These are phyloP conservation scores for Backusella mclennaniae DNA, from an alignment of 192 early-diverging fungal species.

Conservation along the genomic window DNA sequence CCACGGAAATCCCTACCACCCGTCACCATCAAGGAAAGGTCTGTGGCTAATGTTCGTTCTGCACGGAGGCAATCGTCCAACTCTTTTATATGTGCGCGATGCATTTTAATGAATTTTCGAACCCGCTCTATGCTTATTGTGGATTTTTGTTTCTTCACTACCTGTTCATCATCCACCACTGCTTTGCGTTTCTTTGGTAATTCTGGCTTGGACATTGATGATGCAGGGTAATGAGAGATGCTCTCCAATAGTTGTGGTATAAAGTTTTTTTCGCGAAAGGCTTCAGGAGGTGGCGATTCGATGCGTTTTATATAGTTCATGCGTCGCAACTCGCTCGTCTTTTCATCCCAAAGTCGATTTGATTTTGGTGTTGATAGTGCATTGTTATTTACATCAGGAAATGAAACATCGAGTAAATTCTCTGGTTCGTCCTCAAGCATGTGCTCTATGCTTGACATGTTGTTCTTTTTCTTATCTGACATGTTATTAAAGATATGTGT, in stretches of 20 bases:
- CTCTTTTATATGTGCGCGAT: conserved; percentile 28
- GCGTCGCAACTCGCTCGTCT: conserved; percentile 14
- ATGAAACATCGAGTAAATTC: conserved; percentile 13
- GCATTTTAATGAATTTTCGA: conserved; percentile 18
- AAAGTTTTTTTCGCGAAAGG: background rate
- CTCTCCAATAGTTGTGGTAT: background rate
- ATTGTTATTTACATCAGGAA: conserved; percentile 7
- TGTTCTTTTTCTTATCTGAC: background rate
- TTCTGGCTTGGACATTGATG: background rate
- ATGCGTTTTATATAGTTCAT: conserved; percentile 23
- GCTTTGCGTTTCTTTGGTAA: background rate
- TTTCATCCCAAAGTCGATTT: background rate
- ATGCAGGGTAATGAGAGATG: background rate
- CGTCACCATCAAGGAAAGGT: conserved; percentile 16
- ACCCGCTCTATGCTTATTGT: background rate
- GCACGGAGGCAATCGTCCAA: conserved; percentile 16
- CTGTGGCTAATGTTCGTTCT: conserved; percentile 24
- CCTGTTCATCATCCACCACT: too few relatives aligned
- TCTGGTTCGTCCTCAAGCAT: conserved; percentile 2
- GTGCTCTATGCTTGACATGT: background rate
- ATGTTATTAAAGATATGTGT: background rate
- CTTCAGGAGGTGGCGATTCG: conserved; percentile 27
- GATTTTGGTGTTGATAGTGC: conserved; percentile 19
- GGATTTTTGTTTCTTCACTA: background rate
- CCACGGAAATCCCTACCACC: conserved; percentile 1